Base-by-base conservation (phyloP, 371 early-diverging fungal genomes). In the Umbelopsis sp. region DNA sequence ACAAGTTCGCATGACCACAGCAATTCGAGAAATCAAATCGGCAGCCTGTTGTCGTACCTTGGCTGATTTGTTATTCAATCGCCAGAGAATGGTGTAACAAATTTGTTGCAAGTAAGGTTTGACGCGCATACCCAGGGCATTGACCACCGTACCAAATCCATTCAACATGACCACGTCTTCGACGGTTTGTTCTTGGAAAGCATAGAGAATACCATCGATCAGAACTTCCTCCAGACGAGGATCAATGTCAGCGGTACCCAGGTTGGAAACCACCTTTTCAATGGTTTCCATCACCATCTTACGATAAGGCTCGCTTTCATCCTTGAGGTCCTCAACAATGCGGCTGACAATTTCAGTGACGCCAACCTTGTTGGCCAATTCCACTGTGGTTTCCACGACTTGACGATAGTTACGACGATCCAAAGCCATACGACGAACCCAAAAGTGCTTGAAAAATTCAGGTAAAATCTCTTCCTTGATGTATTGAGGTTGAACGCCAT, bases 241-340 rank as follows among this genome's bases (percentile, higher is more conserved):
- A 73, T 97, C 96, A 50, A 98, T 89, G 78, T 97, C 98, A 11
- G 96, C 88, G 4, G 93, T 92, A 57, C 98, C 97, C 50, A 97
- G 78, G 25, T 79, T 76, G 25, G 88, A 72, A 8, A 97, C 85
- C 14, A 96, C 90, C 68, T 91, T 90, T 68, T 93, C 94, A 50
- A 97, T 92, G 0, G 96, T 93, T 74, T 98, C 98, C 96, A 97
- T 95, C 11, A 93, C 95, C 98, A 99, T 97, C 78, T 93, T 94
- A 32, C 99, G 91, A 77, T 93, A 96, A 37, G 94, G 92, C 72
- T 96, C 97, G 10, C 92, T 89, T 69, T 98, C 98, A 80, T 99
- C 98, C 83, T 98, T 97, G 35, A 99, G 83, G 67, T 93, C 94
- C 51, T 91, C 89, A 12, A 95, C 96, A 67, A 98, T 90, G 50